These are phyloP conservation scores for Favolaschia claudopus DNA, from an alignment of 768 basidiomycete species.

Conservation along the genomic window DNA sequence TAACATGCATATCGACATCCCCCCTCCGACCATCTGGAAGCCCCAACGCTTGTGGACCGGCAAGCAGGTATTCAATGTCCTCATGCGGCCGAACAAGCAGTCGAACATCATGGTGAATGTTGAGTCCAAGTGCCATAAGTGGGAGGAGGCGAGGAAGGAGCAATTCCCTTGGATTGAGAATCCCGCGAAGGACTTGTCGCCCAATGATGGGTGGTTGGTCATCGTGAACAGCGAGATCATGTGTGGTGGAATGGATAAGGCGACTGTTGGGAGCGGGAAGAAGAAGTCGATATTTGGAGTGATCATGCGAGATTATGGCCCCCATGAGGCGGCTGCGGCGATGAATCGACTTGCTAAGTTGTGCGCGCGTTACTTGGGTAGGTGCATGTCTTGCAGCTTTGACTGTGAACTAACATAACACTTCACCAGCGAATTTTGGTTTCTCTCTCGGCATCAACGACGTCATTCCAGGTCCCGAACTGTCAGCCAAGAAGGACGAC, in stretches of 20 bases:
- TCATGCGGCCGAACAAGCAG: conserved; percentile 91
- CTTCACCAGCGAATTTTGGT: conserved; percentile 86
- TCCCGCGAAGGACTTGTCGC: conserved; percentile 83
- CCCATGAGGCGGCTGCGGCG: conserved; percentile 90
- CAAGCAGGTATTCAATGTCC: conserved; percentile 97
- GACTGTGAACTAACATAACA: conserved; percentile 14
- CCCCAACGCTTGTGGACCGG: conserved; percentile 96
- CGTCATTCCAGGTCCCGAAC: conserved; percentile 90
- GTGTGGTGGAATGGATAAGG: conserved; percentile 99
- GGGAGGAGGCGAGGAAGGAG: conserved; percentile 73
- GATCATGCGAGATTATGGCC: conserved; percentile 95
- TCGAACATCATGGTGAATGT: conserved; percentile 91
- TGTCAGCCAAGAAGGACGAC: conserved; percentile 82
- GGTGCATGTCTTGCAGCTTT: conserved; percentile 30
- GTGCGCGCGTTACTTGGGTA: conserved; percentile 92
- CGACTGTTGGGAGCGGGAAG: conserved; percentile 96
- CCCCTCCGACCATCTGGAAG: conserved; percentile 94
- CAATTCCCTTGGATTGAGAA: conserved; percentile 68
- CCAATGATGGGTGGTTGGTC: conserved; percentile 98
- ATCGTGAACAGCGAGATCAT: conserved; percentile 98
- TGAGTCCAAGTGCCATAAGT: conserved; percentile 93
- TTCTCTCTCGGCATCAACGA: conserved; percentile 99
- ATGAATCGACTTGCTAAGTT: conserved; percentile 98
- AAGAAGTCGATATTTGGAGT: conserved; percentile 99
- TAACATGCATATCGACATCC: conserved; percentile 91